Conservation (phyloP, 768 basidiomycete species). For the Tricholoma saponaceum region DNA sequence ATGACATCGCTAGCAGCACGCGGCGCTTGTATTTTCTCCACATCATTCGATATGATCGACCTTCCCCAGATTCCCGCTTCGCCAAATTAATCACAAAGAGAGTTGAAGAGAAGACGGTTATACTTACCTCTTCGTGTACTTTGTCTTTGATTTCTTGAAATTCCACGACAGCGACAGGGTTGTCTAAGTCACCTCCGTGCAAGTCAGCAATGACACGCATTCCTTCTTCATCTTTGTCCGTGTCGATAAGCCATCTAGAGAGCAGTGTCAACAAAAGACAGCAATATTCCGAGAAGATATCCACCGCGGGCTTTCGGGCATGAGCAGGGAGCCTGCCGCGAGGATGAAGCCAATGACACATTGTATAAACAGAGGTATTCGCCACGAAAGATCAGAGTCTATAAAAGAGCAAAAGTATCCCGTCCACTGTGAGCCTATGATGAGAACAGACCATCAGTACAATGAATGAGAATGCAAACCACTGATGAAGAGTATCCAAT, state of each 20-base stretch:
- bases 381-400: slow-evolving; percentile 84
- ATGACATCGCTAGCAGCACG: slow-evolving; percentile 91
- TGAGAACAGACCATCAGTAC: neutral
- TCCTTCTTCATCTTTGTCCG: slow-evolving; percentile 77
- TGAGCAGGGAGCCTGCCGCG: slow-evolving; percentile 69
- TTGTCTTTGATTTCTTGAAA: slow-evolving; percentile 86
- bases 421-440: slow-evolving; percentile 62
- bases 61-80: slow-evolving; percentile 74
- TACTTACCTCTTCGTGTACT: slow-evolving; percentile 61
- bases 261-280: neutral
- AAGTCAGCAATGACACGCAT: slow-evolving; percentile 84
- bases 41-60: slow-evolving; percentile 72
- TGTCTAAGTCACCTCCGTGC: slow-evolving; percentile 74
- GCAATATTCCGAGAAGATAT: slow-evolving; percentile 4
- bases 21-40: slow-evolving; percentile 86
- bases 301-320: slow-evolving; percentile 89
- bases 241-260: slow-evolving; percentile 84
- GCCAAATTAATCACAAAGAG: neutral
- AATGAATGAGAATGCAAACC: slow-evolving; percentile 40
- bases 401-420: slow-evolving; percentile 93
- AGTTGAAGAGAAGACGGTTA: neutral
- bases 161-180: slow-evolving; percentile 72
- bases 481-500: slow-evolving; percentile 88
- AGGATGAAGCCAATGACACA: slow-evolving; percentile 83
- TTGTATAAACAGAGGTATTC: slow-evolving; percentile 85